Evolutionary conservation across 139 green algal species (phyloP), one percentile per base, ranked within the genome.

Genomic region (Penium margaritaceum): DNA sequence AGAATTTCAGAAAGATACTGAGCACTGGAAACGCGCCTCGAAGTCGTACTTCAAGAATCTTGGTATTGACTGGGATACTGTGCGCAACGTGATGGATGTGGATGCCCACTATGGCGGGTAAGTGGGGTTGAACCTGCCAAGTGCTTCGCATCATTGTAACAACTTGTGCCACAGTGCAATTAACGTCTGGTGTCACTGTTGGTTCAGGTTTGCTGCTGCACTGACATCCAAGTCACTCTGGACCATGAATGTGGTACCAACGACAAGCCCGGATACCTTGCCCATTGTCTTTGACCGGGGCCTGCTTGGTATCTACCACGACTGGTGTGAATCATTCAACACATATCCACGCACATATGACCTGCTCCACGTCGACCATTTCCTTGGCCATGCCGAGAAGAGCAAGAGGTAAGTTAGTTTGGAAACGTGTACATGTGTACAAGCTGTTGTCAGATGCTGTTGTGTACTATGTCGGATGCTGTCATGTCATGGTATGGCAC

Each of bases 41-140:
- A 32, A 21, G 27, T 29, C 37, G 15, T 75, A 78, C 53, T 12
- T 44, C 12, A 38, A 29, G 36, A 30, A 72, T n/a, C 33, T 73
- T 0, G 71, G 63, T n/a, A 72, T 78, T 36, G 1, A 65, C 0
- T 75, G 62, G 71, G 29, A 19, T 12, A 29, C 24, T 12, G 63
- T 78, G 1, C 71, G 71, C 14, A 78, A 78, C 30, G 71, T 78
- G 27, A 77, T 78, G 6, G 71, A 78, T 19, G 53, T 61, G 39
- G 74, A 78, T 17, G 60, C 71, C 15, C 44, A 44, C 53, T 78
- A 76, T 73, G 71, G 63, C 37, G 71, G 71, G 62, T 78, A 32
- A 69, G 68, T 76, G 38, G n/a, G n/a, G n/a, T n/a, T n/a, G n/a
- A n/a, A n/a, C n/a, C n/a, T n/a, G n/a, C n/a, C n/a, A n/a, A n/a